These are phyloP conservation scores for Fusarium sp. DNA, from an alignment of 2,329 filamentous ascomycete species.

Conservation along the genomic window DNA sequence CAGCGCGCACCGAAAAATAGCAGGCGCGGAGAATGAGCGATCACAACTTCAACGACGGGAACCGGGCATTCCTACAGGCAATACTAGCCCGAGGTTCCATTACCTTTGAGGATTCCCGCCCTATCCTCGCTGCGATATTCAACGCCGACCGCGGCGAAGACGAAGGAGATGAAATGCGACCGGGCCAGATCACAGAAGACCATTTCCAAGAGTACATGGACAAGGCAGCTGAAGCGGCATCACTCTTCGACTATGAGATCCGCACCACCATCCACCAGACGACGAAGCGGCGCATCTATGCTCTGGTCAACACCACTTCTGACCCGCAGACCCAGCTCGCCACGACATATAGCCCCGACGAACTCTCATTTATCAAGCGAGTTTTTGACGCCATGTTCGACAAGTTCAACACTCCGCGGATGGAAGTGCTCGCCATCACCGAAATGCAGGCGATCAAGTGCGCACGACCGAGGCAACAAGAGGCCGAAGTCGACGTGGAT, in stretches of 20 bases:
- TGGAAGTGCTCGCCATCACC: conserved; percentile 86
- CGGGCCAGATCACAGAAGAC: conserved; percentile 74
- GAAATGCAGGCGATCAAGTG: conserved; percentile 83
- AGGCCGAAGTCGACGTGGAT: conserved; percentile 49
- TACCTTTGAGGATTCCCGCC: conserved; percentile 78
- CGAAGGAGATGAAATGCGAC: conserved; percentile 54
- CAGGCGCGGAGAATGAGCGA: conserved; percentile 40
- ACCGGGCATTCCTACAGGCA: conserved; percentile 92
- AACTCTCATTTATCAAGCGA: conserved; percentile 90
- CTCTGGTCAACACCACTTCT: conserved; percentile 87
- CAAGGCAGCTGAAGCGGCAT: conserved; percentile 77
- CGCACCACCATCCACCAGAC: conserved; percentile 78
- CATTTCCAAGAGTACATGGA: conserved; percentile 77
- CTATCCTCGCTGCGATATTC: conserved; percentile 81
- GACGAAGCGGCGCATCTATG: conserved; percentile 76
- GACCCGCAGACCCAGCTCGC: conserved; percentile 89
- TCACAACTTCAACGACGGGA: conserved; percentile 66
- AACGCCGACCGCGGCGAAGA: conserved; percentile 60
- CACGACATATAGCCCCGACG: conserved; percentile 82
- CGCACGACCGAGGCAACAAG: conserved; percentile 61
- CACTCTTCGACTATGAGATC: conserved; percentile 89
- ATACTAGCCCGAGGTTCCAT: conserved; percentile 83
- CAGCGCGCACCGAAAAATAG: conserved; percentile 41
- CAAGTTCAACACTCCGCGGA: conserved; percentile 81
- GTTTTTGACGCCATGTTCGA: conserved; percentile 94